These are phyloP conservation scores for Pleurotus eryngii DNA, from an alignment of 768 basidiomycete species.

Conservation along the genomic window DNA sequence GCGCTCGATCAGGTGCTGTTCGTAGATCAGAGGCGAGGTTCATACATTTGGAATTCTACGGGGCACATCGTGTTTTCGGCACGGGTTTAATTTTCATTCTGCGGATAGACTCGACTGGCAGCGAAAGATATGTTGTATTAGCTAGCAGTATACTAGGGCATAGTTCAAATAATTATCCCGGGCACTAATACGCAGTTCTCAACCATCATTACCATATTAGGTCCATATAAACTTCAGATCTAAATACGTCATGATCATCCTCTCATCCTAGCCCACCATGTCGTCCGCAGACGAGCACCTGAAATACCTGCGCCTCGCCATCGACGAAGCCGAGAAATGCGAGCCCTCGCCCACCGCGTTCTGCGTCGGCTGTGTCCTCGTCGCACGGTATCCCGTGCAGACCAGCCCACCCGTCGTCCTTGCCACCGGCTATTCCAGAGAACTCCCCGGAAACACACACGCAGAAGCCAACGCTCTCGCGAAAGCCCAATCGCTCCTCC, in stretches of 20 bases:
- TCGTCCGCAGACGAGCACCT: conserved; percentile 19
- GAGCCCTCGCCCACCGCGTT: conserved; percentile 73
- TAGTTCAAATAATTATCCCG: background rate
- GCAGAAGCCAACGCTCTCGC: conserved; percentile 92
- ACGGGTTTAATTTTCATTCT: background rate
- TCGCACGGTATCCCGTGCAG: conserved; percentile 39
- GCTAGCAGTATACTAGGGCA: too few species aligned
- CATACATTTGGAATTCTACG: background rate
- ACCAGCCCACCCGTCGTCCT: conserved; percentile 48
- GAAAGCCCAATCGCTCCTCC: conserved; percentile 55
- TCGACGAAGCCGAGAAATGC: conserved; percentile 71
- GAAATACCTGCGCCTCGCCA: conserved; percentile 58
- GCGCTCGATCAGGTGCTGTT: background rate
- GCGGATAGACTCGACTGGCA: too few species aligned
- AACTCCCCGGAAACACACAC: conserved; percentile 92
- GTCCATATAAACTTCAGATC: background rate
- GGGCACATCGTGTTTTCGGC: background rate
- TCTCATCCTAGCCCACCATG: background rate
- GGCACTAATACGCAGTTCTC: background rate
- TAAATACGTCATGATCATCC: background rate
- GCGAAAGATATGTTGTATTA: too few species aligned
- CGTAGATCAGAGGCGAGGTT: background rate
- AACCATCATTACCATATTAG: background rate
- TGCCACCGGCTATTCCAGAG: conserved; percentile 84
- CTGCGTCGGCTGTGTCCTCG: conserved; percentile 86